phyloP scores from a whole-genome alignment of 2,329 filamentous ascomycete species.

The Exophiala viscosa region DNA sequence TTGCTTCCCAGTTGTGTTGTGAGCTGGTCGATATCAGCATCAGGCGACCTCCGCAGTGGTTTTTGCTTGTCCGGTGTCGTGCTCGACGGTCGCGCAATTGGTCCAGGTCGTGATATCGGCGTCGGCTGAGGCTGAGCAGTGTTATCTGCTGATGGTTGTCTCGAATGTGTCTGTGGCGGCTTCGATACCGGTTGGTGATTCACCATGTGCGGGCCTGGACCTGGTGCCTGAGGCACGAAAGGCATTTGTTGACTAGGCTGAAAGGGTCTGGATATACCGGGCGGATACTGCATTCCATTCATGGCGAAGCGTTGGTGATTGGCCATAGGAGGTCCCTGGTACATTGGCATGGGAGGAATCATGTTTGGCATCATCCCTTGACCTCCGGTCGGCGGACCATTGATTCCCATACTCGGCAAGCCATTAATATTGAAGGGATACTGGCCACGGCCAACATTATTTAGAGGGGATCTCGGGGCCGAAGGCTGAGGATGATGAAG shows the following conservation, averaged over 20 bases:
- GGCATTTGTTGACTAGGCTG: conserved; percentile 51
- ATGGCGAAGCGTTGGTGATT: conserved; percentile 53
- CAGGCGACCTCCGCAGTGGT: conserved; percentile 39
- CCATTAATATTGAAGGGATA: conserved; percentile 48
- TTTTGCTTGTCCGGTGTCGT: conserved; percentile 52
- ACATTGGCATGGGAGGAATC: conserved; percentile 53
- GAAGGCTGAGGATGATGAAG: conserved; percentile 57
- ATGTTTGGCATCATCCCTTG: conserved; percentile 53
- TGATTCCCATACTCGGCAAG: conserved; percentile 57
- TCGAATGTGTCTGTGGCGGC: conserved; percentile 59
- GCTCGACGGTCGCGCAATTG: conserved; percentile 83
- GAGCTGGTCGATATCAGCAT: conserved; percentile 64
- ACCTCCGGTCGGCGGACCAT: conserved; percentile 54
- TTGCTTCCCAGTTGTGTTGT: conserved; percentile 84
- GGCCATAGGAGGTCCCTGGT: conserved; percentile 46
- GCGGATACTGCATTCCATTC: conserved; percentile 53
- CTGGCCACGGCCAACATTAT: conserved; percentile 58
- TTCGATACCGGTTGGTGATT: conserved; percentile 36
- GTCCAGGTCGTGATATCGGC: conserved; percentile 75
- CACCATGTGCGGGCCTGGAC: conserved; percentile 31
- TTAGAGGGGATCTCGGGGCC: conserved; percentile 63
- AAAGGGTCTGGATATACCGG: conserved; percentile 60
- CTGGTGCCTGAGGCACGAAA: conserved; percentile 42
- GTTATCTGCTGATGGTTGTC: conserved; percentile 67
- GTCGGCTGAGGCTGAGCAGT: conserved; percentile 63